These are phyloP conservation scores for Daldinia caldariorum DNA, from an alignment of 495 filamentous ascomycete genomes.

Conservation along the genomic window DNA sequence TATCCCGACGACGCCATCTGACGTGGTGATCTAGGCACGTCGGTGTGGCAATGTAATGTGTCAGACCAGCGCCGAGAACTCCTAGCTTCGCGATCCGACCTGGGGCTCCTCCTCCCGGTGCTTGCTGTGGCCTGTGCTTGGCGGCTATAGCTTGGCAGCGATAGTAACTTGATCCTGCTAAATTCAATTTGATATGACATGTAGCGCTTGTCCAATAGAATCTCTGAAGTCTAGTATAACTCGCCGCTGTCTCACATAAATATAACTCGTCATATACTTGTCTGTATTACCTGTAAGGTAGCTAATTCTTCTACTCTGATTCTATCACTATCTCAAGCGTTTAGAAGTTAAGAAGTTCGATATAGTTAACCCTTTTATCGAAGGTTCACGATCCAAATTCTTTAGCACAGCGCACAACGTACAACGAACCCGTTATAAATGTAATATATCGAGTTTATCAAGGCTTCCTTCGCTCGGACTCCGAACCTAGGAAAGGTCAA, in stretches of 20 bases:
- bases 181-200: not conserved
- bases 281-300: too few relatives aligned
- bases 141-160: not conserved
- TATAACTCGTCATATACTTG: too few relatives aligned
- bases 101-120: slow-evolving; percentile 25
- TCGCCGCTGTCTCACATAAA: not conserved
- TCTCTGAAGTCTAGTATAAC: slow-evolving; percentile 1
- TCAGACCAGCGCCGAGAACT: slow-evolving; percentile 24
- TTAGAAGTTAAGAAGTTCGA: too few relatives aligned
- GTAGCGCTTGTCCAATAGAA: slow-evolving; percentile 8
- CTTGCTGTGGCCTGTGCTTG: slow-evolving; percentile 27
- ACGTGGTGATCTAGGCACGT: slow-evolving; percentile 11
- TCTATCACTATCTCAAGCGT: too few relatives aligned
- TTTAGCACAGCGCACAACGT: not conserved
- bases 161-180: not conserved
- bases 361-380: too few relatives aligned
- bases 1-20: slow-evolving; percentile 11
- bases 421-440: slow-evolving; percentile 29
- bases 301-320: too few relatives aligned
- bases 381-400: too few relatives aligned
- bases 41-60: slow-evolving; percentile 22
- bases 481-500: slow-evolving; percentile 7
- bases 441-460: slow-evolving; percentile 29
- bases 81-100: slow-evolving; percentile 18
- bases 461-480: slow-evolving; percentile 14